A percentile compares a stretch with the other conserved stretches of the same genome.
Evolutionary conservation across 148 eudicot genomes (phyloP).

Genomic region (Camellia granthamiana): DNA sequence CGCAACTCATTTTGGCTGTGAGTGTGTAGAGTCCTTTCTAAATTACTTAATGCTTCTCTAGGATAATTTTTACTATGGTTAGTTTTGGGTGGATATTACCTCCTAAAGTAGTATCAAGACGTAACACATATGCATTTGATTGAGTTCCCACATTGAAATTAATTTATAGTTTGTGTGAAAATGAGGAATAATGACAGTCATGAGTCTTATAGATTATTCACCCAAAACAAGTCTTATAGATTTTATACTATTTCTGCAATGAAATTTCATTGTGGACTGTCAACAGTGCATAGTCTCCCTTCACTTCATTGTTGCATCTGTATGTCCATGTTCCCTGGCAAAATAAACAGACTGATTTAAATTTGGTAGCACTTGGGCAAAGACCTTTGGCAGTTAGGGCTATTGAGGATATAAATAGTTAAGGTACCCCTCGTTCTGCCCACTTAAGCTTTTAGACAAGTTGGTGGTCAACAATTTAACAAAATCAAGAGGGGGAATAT

Average conservation of each 20-base stretch:
- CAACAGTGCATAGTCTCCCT: not conserved
- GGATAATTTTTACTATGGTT: too few species aligned
- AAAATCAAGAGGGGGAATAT: not conserved
- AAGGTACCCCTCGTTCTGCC: too few species aligned
- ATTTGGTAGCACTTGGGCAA: not conserved
- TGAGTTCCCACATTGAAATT: not conserved
- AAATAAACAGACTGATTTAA: not conserved
- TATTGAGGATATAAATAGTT: too few species aligned
- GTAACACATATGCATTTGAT: not conserved
- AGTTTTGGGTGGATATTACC: too few species aligned
- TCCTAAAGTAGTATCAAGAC: too few species aligned
- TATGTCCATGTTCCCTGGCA: not conserved
- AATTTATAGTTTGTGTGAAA: not conserved
- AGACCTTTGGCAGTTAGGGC: not conserved
- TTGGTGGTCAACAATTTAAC: too few species aligned
- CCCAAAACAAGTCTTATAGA: not conserved
- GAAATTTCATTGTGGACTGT: not conserved
- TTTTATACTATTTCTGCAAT: not conserved
- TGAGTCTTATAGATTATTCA: too few species aligned
- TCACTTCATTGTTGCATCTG: not conserved
- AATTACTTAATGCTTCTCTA: not conserved
- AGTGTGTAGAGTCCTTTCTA: conserved; percentile 24
- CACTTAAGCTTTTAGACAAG: too few species aligned
- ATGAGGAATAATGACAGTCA: not conserved
- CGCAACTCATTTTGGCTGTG: conserved; percentile 97